Evolutionary conservation across 208 protist species (phyloP), one percentile per base, ranked within the genome.

Genomic region (Leishmania mexicana): DNA sequence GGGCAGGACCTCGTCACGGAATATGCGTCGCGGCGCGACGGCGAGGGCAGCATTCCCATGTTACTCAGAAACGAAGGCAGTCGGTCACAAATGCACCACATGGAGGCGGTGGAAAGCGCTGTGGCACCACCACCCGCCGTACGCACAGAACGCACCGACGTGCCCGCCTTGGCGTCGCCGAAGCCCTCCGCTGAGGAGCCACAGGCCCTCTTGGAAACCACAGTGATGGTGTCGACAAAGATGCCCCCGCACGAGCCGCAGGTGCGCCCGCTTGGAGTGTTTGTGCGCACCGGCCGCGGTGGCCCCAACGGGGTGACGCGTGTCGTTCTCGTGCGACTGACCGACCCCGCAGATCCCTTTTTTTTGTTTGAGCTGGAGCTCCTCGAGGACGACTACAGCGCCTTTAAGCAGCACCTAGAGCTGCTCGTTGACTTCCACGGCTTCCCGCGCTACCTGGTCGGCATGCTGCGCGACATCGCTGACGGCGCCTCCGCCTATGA

Each of bases 281-380:
- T 80, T 60, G 78, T 89, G 19, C 79, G 80, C n/a, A 79, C 72
- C 5, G 79, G 80, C 1, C 79, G 78, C 31, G 83, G 82, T 40
- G 93, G 88, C 35, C 77, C 80, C 7, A 95, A 88, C 84, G 82
- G 78, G 31, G 83, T 91, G 28, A 88, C 87, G 3, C 84, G 90
- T 19, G 78, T 88, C 8, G 80, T 97, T 13, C 79, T 84, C 38
- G 60, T 96, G 28, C 92, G 93, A 53, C 81, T 96, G 19, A 97
- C 93, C 2, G 95, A 97, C 83, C 90, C 91, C 4, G 38, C 65
- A 3, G 93, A 97, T 76, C 90, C 95, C 1, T 97, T 97, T 40
- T 94, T 96, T 79, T 81, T 97, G 19, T 97, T 90, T 80, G 90
- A 96, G 83, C 57, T 97, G 49, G 88, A 95, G 78, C 85, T 97